Percentiles rank a stretch among this genome's conserved stretches.
Evolutionary conservation across 371 early-diverging fungal species (phyloP).

Genomic region (Rhizopus microsporus): DNA sequence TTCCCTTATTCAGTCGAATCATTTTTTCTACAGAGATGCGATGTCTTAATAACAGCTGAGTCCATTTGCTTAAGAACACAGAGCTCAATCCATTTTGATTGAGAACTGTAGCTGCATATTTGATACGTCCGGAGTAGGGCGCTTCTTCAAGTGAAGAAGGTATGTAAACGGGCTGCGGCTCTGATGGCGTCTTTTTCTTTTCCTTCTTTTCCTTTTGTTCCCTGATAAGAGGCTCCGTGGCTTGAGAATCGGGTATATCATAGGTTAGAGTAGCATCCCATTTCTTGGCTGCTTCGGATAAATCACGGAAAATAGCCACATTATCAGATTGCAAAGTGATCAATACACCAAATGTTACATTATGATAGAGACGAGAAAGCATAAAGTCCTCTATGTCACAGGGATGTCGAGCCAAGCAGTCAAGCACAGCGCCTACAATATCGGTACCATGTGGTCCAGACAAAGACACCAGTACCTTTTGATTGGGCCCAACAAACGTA

Average conservation of each 20-base stretch:
- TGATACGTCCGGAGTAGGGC: conserved; percentile 76
- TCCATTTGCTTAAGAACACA: conserved; percentile 75
- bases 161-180: conserved; percentile 25
- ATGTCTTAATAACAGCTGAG: conserved; percentile 64
- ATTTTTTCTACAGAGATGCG: conserved; percentile 83
- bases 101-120: conserved; percentile 82
- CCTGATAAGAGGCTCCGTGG: conserved; percentile 52
- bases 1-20: conserved; percentile 67
- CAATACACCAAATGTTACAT: conserved; percentile 85
- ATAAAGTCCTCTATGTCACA: conserved; percentile 79
- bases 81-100: conserved; percentile 78
- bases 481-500: conserved; percentile 57
- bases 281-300: conserved; percentile 71
- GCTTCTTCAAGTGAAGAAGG: conserved; percentile 76
- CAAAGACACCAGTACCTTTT: conserved; percentile 70
- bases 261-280: conserved; percentile 85
- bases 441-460: conserved; percentile 89
- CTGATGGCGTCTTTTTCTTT: conserved; percentile 35
- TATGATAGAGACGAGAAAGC: conserved; percentile 83
- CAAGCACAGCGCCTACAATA: conserved; percentile 79
- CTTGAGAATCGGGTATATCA: conserved; percentile 75
- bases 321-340: conserved; percentile 70
- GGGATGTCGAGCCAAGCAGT: conserved; percentile 69
- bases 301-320: conserved; percentile 73
- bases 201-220: conserved; percentile 36